Percentiles rank a stretch among this genome's conserved stretches.
Evolutionary conservation across 495 filamentous ascomycete species (phyloP).

Genomic region (Articulospora tetracladia): DNA sequence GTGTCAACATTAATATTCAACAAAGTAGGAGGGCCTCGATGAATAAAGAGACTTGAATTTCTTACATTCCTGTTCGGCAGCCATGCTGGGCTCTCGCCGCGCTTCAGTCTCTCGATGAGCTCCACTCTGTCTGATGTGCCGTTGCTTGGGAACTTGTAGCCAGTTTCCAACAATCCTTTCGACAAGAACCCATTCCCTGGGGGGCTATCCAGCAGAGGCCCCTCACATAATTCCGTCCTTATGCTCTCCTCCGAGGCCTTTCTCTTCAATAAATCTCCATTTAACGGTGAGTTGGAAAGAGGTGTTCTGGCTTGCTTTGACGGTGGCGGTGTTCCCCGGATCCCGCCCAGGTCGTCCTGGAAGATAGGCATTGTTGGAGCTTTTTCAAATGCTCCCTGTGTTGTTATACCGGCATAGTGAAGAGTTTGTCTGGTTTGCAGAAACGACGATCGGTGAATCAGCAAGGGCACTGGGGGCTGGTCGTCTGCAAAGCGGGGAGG

Average conservation of each 20-base stretch:
- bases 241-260: conserved; percentile 38
- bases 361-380: conserved; percentile 56
- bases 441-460: conserved; percentile 9
- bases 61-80: conserved; percentile 61
- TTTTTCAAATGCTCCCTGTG: conserved; percentile 7
- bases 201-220: conserved; percentile 39
- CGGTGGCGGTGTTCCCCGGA: conserved; percentile 21
- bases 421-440: conserved; percentile 5
- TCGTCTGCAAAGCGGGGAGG: conserved; percentile 18
- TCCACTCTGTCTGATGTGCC: conserved; percentile 56
- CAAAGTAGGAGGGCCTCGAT: background rate
- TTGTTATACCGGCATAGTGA: conserved; percentile 18
- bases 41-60: conserved; percentile 12
- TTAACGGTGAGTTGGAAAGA: conserved; percentile 10
- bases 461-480: conserved; percentile 2
- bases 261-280: conserved; percentile 9
- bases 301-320: conserved; percentile 12
- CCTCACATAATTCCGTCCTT: conserved; percentile 53
- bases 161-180: conserved; percentile 2
- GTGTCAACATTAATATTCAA: background rate
- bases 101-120: conserved; percentile 83
- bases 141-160: conserved; percentile 14
- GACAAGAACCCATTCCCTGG: conserved; percentile 23
- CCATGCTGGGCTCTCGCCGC: conserved; percentile 75
- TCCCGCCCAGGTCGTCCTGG: conserved; percentile 39